phyloP scores from a whole-genome alignment of 768 basidiomycete species.

The Amyloporia xantha region DNA sequence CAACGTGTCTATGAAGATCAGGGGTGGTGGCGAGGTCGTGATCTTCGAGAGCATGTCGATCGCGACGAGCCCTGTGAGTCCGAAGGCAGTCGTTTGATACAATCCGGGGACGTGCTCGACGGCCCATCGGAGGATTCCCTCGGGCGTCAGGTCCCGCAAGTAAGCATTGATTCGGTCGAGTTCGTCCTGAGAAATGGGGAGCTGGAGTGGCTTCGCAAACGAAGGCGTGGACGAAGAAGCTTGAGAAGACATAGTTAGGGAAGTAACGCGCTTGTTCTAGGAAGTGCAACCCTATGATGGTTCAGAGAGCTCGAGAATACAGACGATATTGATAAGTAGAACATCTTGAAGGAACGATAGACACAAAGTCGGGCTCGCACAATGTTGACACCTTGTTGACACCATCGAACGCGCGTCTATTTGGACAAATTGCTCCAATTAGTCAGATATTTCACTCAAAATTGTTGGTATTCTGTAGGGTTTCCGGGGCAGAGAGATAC shows the following conservation, averaged over 20 bases:
- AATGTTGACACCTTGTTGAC: not conserved
- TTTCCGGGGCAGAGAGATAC: too few relatives aligned
- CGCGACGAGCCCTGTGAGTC: constrained; percentile 88
- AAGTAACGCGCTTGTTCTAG: too few relatives aligned
- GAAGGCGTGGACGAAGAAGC: constrained; percentile 15
- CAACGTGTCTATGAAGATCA: constrained; percentile 95
- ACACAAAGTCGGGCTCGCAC: not conserved
- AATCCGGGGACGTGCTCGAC: constrained; percentile 70
- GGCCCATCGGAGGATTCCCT: constrained; percentile 85
- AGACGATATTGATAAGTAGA: not conserved
- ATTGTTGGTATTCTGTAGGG: too few relatives aligned
- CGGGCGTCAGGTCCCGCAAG: constrained; percentile 65
- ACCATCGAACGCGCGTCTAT: too few relatives aligned
- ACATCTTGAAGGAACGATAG: not conserved
- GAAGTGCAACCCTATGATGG: too few relatives aligned
- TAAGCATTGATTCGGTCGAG: constrained; percentile 67
- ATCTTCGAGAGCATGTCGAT: constrained; percentile 92
- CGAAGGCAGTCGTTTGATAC: constrained; percentile 95
- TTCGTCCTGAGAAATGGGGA: constrained; percentile 53
- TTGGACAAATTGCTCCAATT: too few relatives aligned
- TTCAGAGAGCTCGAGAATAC: not conserved
- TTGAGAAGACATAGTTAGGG: not conserved
- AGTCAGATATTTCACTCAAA: too few relatives aligned
- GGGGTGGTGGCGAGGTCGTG: constrained; percentile 58
- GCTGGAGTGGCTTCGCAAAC: constrained; percentile 40